phyloP scores from a whole-genome alignment of 2,329 filamentous ascomycete genomes.

The Trichoderma citrinoviride region DNA sequence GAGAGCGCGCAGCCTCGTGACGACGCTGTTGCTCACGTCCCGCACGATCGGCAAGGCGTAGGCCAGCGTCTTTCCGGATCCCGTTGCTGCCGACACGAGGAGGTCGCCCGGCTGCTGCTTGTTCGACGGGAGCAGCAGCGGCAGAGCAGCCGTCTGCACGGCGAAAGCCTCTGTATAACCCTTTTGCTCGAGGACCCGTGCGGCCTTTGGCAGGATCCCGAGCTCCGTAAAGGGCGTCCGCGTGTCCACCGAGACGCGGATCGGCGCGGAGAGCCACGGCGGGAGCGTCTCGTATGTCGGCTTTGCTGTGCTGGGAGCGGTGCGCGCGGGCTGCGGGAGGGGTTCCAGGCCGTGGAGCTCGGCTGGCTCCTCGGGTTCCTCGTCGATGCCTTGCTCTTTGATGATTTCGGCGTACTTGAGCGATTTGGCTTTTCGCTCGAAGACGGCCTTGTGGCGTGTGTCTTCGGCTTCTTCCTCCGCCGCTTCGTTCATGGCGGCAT shows the following conservation, averaged over 20 bases:
- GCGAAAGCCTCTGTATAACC: conserved; percentile 42
- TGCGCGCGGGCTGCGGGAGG: conserved; percentile 71
- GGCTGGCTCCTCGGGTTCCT: conserved; percentile 37
- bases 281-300: conserved; percentile 78
- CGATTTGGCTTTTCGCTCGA: conserved; percentile 56
- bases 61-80: conserved; percentile 91
- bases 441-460: conserved; percentile 48
- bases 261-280: conserved; percentile 73
- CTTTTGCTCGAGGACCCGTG: conserved; percentile 64
- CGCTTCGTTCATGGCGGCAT: conserved; percentile 26
- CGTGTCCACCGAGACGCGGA: conserved; percentile 62
- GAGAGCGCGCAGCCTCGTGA: conserved; percentile 70
- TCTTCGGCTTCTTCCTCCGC: conserved; percentile 32
- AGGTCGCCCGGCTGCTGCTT: conserved; percentile 69
- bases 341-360: conserved; percentile 70
- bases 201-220: conserved; percentile 59
- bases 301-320: conserved; percentile 54
- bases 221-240: conserved; percentile 61
- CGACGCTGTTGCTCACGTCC: conserved; percentile 62
- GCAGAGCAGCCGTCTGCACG: conserved; percentile 58
- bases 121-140: conserved; percentile 68
- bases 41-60: conserved; percentile 86
- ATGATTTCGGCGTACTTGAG: conserved; percentile 47
- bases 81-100: conserved; percentile 87
- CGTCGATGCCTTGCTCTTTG: conserved; percentile 34